These are phyloP conservation scores for Chamaenerion angustifolium DNA, from an alignment of 345 rosid genomes.

Conservation along the genomic window DNA sequence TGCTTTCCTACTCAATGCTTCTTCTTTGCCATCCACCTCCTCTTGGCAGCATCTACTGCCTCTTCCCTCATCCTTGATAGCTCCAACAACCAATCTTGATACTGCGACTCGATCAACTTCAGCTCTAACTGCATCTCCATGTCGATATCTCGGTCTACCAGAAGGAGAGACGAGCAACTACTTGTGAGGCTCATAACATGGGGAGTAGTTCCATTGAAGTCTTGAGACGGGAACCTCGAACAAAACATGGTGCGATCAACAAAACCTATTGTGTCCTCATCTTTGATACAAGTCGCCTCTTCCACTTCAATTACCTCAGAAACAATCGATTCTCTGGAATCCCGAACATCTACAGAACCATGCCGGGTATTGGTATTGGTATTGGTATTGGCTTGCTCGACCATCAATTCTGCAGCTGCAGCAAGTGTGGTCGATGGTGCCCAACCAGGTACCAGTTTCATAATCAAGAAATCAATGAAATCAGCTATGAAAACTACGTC, in stretches of 20 bases:
- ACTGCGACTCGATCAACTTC: constrained; percentile 49
- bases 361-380: too few species aligned
- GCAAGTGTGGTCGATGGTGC: constrained; percentile 20
- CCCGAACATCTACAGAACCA: constrained; percentile 20
- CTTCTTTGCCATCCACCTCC: constrained; percentile 44
- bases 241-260: constrained; percentile 13
- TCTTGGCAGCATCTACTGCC: constrained; percentile 46
- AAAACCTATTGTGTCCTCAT: constrained; percentile 13
- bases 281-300: constrained; percentile 15
- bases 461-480: constrained; percentile 50
- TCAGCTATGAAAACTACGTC: constrained; percentile 62
- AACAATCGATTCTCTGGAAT: constrained; percentile 23
- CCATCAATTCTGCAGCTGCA: constrained; percentile 10
- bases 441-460: constrained; percentile 37
- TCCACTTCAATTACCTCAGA: constrained; percentile 22
- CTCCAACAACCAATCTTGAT: constrained; percentile 39
- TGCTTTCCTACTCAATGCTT: constrained; percentile 10
- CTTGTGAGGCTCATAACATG: constrained; percentile 20
- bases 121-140: constrained; percentile 45
- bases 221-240: constrained; percentile 15
- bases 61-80: constrained; percentile 57
- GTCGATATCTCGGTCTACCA: constrained; percentile 18
- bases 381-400: constrained; percentile 9
- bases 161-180: constrained; percentile 19
- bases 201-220: constrained; percentile 11